phyloP scores from a whole-genome alignment of 352 stramenopile species.

The Phytophthora meadii region DNA sequence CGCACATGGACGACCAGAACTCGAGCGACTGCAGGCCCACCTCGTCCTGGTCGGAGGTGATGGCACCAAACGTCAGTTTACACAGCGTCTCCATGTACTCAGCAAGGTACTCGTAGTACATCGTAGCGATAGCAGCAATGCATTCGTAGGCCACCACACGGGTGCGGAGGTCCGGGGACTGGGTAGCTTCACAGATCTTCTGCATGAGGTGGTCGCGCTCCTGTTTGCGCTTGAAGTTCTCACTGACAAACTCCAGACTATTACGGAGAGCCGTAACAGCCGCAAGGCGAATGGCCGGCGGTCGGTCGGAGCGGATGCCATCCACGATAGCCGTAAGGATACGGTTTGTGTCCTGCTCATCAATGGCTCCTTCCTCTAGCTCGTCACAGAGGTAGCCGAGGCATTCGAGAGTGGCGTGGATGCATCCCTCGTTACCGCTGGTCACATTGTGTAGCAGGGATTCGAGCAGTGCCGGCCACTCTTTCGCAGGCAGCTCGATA shows the following conservation, averaged over 20 bases:
- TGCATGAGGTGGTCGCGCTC: slow-evolving; percentile 97
- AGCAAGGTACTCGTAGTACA: slow-evolving; percentile 97
- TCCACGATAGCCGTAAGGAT: slow-evolving; percentile 98
- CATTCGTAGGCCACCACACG: slow-evolving; percentile 95
- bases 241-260: slow-evolving; percentile 94
- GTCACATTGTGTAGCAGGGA: slow-evolving; percentile 95
- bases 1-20: slow-evolving; percentile 98
- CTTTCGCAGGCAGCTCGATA: slow-evolving; percentile 93
- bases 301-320: slow-evolving; percentile 90
- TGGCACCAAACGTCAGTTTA: slow-evolving; percentile 94
- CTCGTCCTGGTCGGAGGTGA: slow-evolving; percentile 91
- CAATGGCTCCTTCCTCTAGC: slow-evolving; percentile 73
- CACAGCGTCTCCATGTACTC: slow-evolving; percentile 98
- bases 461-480: slow-evolving; percentile 95
- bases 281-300: slow-evolving; percentile 90
- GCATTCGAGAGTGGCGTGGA: slow-evolving; percentile 90
- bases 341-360: slow-evolving; percentile 92
- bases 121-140: slow-evolving; percentile 93
- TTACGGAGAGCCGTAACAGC: slow-evolving; percentile 94
- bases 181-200: slow-evolving; percentile 96
- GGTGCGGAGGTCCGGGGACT: slow-evolving; percentile 87
- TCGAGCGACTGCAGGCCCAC: slow-evolving; percentile 97
- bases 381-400: slow-evolving; percentile 88
- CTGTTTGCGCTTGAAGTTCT: slow-evolving; percentile 96
- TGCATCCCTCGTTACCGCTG: slow-evolving; percentile 82